Conservation (phyloP, 768 basidiomycete species). For the Podaxis sp. region DNA sequence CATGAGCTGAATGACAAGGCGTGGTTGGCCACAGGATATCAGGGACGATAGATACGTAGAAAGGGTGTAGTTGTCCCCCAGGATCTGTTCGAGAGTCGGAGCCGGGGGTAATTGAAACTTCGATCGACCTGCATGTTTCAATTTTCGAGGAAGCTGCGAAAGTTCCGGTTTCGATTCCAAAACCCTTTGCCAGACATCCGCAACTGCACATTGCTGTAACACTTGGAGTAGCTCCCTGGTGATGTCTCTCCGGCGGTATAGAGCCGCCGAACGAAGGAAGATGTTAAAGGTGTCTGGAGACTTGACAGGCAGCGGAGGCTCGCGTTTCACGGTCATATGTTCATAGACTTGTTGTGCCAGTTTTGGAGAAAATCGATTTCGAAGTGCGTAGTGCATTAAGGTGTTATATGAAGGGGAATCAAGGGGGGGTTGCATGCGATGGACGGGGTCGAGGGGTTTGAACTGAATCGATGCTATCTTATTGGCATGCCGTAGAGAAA, state of each 20-base stretch:
- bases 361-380: conserved; percentile 49
- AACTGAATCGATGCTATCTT: conserved; percentile 2
- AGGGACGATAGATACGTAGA: conserved; percentile 53
- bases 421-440: conserved; percentile 18
- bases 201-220: conserved; percentile 18
- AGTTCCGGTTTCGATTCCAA: not conserved
- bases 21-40: conserved; percentile 44
- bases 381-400: conserved; percentile 65
- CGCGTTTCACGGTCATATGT: conserved; percentile 49
- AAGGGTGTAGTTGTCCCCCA: conserved; percentile 45
- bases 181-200: not conserved
- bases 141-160: conserved; percentile 12
- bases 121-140: conserved; percentile 4
- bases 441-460: not conserved
- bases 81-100: conserved; percentile 5
- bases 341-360: conserved; percentile 48
- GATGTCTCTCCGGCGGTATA: conserved; percentile 45
- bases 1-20: conserved; percentile 45
- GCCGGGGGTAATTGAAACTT: not conserved
- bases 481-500: not conserved
- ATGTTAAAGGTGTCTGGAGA: conserved; percentile 36
- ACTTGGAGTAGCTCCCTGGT: conserved; percentile 34
- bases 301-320: conserved; percentile 29
- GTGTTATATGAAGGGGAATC: conserved; percentile 45
- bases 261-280: conserved; percentile 51